Evolutionary conservation across 495 filamentous ascomycete genomes (phyloP).

Genomic region (Hypoxylon subgilvum): DNA sequence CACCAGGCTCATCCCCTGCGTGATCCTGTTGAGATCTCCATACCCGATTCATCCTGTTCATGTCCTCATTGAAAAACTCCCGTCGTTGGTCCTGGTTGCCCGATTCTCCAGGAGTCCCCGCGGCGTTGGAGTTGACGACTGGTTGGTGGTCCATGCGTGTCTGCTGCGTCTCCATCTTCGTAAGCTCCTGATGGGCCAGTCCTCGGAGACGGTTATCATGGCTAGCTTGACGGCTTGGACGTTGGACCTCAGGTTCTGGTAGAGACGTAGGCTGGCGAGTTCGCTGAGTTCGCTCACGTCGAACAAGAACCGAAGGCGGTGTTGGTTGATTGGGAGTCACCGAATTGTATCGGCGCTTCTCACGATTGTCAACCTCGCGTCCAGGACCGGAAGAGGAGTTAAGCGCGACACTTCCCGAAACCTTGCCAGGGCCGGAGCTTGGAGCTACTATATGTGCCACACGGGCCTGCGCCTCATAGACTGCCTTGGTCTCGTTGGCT

Average conservation of each 20-base stretch:
- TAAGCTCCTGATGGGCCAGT: conserved; percentile 51
- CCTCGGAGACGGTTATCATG: conserved; percentile 50
- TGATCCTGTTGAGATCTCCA: conserved; percentile 57
- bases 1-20: conserved; percentile 43
- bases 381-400: conserved; percentile 4
- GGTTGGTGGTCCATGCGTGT: conserved; percentile 46
- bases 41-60: conserved; percentile 52
- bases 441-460: conserved; percentile 26
- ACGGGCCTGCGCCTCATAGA: conserved; percentile 53
- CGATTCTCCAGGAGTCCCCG: conserved; percentile 11
- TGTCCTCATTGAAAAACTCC: conserved; percentile 52
- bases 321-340: too few species aligned
- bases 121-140: conserved; percentile 40
- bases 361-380: conserved; percentile 21
- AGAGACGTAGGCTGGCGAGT: conserved; percentile 34
- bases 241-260: conserved; percentile 30
- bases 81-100: conserved; percentile 37
- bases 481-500: conserved; percentile 55
- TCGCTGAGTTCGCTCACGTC: conserved; percentile 6
- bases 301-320: too few species aligned
- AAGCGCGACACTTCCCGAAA: neutral
- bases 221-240: conserved; percentile 18
- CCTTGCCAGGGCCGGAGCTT: neutral
- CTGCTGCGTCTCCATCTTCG: conserved; percentile 50
- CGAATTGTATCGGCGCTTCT: too few species aligned